Evolutionary conservation across 495 filamentous ascomycete genomes (phyloP), one percentile per base, ranked within the genome.

Genomic region (Terfezia claveryi): DNA sequence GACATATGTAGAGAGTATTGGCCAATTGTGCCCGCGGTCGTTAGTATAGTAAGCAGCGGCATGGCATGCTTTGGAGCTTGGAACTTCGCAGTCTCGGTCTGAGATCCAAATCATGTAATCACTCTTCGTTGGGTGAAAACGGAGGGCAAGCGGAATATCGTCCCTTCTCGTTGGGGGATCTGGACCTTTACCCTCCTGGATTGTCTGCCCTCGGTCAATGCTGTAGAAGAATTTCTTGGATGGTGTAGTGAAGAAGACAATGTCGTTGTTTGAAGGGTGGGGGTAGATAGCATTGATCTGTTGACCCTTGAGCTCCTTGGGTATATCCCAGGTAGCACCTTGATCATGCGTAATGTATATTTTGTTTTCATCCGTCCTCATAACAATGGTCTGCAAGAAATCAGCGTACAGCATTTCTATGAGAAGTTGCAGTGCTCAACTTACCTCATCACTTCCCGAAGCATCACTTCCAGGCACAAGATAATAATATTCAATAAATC

Each of bases 91-190:
- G 51, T 80, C 73, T 36, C 69, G 67, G 50, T 76, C 71, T 38
- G 88, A 88, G 44, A 79, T 81, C 88, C 87, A 99, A 56, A 99
- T 83, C 37, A 95, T 66, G 82, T 86, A 94, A 59, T 94, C 79
- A 58, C 73, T 77, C 57, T 83, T 73, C 53, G 78, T 75, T 8
- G 84, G 81, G 61, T 99, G 91, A 68, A 96, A 96, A 41, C 71
- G 67, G 55, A 87, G 62, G 6, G 82, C 71, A 32, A 73, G 73
- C 4, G 74, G 36, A 2, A 46, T 56, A 57, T 55, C 72, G 14
- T 56, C 55, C n/a, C 50, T 59, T 51, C 65, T 59, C 41, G 64
- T 64, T 52, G 59, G 62, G 53, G 61, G 67, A 14, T 20, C 17
- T 8, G 41, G 41, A 14, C 41, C 41, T 20, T 14, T 0, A 8